Evolutionary conservation across 1,284 basidiomycete genomes (phyloP).

Genomic region (Cystobasidium pallidum): DNA sequence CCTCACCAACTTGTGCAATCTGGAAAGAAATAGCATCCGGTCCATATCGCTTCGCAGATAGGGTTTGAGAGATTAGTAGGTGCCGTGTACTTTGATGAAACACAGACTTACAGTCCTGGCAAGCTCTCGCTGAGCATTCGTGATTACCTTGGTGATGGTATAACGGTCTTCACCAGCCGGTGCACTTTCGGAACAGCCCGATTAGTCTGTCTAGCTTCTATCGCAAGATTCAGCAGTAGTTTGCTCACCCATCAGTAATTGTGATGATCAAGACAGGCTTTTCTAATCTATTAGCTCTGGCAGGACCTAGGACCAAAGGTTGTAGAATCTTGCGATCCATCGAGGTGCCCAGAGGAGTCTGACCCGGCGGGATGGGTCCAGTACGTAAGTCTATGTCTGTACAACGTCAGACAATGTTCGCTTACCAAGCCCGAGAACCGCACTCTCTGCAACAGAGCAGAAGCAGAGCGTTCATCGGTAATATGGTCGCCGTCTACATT

Average conservation of each 20-base stretch:
- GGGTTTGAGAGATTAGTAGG: not conserved
- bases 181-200: not conserved
- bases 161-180: constrained; percentile 57
- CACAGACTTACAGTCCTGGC: constrained; percentile 47
- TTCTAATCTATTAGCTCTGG: constrained; percentile 55
- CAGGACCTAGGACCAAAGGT: constrained; percentile 59
- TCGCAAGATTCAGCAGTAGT: constrained; percentile 37
- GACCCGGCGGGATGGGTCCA: no score
- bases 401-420: no score
- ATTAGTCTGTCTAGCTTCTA: constrained; percentile 22
- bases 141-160: constrained; percentile 58
- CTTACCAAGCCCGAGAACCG: constrained; percentile 36
- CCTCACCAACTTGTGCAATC: constrained; percentile 52
- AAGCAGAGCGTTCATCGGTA: constrained; percentile 56
- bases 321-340: constrained; percentile 59
- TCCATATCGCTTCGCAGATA: constrained; percentile 55
- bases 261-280: constrained; percentile 60
- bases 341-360: constrained; percentile 56
- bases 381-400: no score
- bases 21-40: constrained; percentile 59
- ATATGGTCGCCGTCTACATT: constrained; percentile 59
- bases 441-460: constrained; percentile 57
- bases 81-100: not conserved
- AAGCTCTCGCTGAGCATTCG: constrained; percentile 56
- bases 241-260: constrained; percentile 45